Percentiles rank a stretch among this genome's conserved stretches.
These are phyloP conservation scores for Naganishia sp. DNA, from an alignment of 1,284 basidiomycete species.

Conservation along the genomic window DNA sequence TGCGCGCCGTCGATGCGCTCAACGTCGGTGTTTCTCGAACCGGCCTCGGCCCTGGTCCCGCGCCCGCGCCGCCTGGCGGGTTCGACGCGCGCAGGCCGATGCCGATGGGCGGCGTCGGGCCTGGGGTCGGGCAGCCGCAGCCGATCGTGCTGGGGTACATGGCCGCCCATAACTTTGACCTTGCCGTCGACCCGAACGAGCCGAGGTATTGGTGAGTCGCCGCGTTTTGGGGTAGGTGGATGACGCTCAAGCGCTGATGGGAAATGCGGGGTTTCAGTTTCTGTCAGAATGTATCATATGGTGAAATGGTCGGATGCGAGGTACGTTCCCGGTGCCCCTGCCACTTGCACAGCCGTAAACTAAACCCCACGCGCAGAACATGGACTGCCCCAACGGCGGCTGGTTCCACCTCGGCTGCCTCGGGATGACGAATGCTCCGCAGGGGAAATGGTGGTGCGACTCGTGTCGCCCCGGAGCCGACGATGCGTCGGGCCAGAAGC, in stretches of 20 bases:
- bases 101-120: slow-evolving; percentile 1
- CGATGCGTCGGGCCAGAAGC: slow-evolving; percentile 20
- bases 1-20: slow-evolving; percentile 27
- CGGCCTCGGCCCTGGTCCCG: neutral
- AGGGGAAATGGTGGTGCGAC: slow-evolving; percentile 48
- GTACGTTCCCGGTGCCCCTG: slow-evolving; percentile 36
- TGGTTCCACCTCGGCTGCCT: slow-evolving; percentile 55
- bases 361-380: slow-evolving; percentile 51
- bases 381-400: slow-evolving; percentile 57
- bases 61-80: slow-evolving; percentile 6
- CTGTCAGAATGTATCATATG: slow-evolving; percentile 57
- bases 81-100: neutral
- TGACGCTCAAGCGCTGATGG: neutral
- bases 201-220: slow-evolving; percentile 54
- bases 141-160: slow-evolving; percentile 32
- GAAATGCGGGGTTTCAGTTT: slow-evolving; percentile 37
- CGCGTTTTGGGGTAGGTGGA: too few species aligned
- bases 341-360: slow-evolving; percentile 7
- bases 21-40: slow-evolving; percentile 21
- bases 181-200: slow-evolving; percentile 52
- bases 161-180: slow-evolving; percentile 32
- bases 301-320: slow-evolving; percentile 54
- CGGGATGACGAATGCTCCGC: slow-evolving; percentile 44
- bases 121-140: slow-evolving; percentile 10
- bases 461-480: slow-evolving; percentile 40